Percentiles rank a stretch among this genome's conserved stretches.
phyloP scores from a whole-genome alignment of 192 early-diverging fungal genomes.

The Coemansia sp. region DNA sequence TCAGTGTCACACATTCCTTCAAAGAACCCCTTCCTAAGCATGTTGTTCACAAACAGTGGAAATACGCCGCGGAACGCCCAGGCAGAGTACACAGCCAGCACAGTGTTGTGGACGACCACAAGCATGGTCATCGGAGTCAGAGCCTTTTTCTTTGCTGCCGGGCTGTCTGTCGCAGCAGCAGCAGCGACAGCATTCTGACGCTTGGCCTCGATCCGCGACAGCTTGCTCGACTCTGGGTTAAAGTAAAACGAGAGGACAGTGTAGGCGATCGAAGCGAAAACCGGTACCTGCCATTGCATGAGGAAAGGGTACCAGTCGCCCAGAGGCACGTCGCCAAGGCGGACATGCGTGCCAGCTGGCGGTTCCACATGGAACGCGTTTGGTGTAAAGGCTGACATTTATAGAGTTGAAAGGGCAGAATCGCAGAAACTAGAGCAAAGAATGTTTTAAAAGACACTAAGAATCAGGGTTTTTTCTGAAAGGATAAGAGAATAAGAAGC shows the following conservation, averaged over 20 bases:
- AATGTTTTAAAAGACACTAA: background rate
- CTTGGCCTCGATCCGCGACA: conserved; percentile 18
- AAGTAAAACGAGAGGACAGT: conserved; percentile 40
- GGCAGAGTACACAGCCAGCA: conserved; percentile 68
- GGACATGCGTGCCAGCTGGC: conserved; percentile 24
- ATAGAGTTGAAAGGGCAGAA: background rate
- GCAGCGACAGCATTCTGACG: conserved; percentile 11
- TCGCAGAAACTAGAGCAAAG: background rate
- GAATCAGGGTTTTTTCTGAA: background rate
- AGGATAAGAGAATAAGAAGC: too few species aligned
- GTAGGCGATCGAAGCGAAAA: conserved; percentile 58
- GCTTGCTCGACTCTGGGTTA: conserved; percentile 16
- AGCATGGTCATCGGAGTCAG: conserved; percentile 64
- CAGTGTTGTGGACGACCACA: conserved; percentile 74
- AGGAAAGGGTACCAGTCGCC: conserved; percentile 68
- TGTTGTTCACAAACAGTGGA: conserved; percentile 56
- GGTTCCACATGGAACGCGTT: conserved; percentile 16
- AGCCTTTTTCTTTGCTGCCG: background rate
- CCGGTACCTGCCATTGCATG: conserved; percentile 69
- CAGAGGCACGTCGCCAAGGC: conserved; percentile 59
- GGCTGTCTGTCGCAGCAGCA: background rate
- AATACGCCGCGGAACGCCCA: conserved; percentile 68
- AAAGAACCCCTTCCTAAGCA: conserved; percentile 51
- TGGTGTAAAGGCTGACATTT: background rate
- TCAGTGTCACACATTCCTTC: conserved; percentile 69